Percentiles rank a stretch among this genome's conserved stretches.
phyloP scores from a whole-genome alignment of 2,329 filamentous ascomycete genomes.

The Aspergillus sp. region DNA sequence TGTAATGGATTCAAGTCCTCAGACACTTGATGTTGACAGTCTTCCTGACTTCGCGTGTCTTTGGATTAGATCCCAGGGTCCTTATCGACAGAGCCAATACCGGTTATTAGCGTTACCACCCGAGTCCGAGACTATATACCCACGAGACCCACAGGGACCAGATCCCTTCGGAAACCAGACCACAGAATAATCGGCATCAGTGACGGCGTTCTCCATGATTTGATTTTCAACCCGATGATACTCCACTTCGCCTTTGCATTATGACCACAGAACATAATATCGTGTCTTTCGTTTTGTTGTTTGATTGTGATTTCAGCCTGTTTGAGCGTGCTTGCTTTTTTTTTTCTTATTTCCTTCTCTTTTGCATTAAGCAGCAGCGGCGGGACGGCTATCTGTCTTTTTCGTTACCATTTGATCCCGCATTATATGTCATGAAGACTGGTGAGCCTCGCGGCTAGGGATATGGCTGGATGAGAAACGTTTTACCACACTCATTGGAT shows the following conservation, averaged over 20 bases:
- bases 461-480: conserved; percentile 45
- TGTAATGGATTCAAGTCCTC: conserved; percentile 53
- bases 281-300: conserved; percentile 11
- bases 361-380: conserved; percentile 46
- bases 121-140: conserved; percentile 47
- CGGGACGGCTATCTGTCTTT: conserved; percentile 47
- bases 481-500: conserved; percentile 23
- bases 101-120: conserved; percentile 21
- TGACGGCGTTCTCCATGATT: conserved; percentile 55
- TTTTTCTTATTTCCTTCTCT: conserved; percentile 28
- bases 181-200: conserved; percentile 51
- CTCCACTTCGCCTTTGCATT: conserved; percentile 37
- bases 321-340: conserved; percentile 34
- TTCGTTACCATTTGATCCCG: conserved; percentile 38
- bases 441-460: conserved; percentile 50
- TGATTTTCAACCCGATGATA: conserved; percentile 46
- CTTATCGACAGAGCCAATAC: conserved; percentile 16
- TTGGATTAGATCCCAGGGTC: conserved; percentile 22
- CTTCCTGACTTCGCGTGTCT: conserved; percentile 25
- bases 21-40: conserved; percentile 28
- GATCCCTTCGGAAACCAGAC: conserved; percentile 34
- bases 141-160: conserved; percentile 34
- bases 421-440: conserved; percentile 50
- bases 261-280: conserved; percentile 31
- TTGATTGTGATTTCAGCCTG: conserved; percentile 22